A percentile compares a stretch with the other conserved stretches of the same genome.
phyloP scores from a whole-genome alignment of 2,329 filamentous ascomycete species.

The Nemania abortiva region DNA sequence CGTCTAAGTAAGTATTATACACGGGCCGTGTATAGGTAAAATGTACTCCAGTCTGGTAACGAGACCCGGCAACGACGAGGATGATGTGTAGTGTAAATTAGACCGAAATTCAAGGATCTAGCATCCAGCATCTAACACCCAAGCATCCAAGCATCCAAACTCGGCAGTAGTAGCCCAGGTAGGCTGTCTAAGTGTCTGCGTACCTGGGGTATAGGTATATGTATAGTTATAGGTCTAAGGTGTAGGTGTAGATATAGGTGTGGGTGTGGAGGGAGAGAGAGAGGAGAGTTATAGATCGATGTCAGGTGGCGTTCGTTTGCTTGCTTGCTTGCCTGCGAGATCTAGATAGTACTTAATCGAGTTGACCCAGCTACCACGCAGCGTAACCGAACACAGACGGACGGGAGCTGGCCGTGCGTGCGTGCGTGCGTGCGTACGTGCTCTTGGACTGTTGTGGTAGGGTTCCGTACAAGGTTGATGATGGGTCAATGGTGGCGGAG shows the following conservation, averaged over 20 bases:
- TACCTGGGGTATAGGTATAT: background rate
- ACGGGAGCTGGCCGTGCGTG: slow-evolving; percentile 2
- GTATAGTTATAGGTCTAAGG: background rate
- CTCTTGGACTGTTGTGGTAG: slow-evolving; percentile 5
- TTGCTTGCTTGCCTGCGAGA: slow-evolving; percentile 27
- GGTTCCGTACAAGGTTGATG: slow-evolving; percentile 18
- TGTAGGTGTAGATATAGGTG: slow-evolving; percentile 5
- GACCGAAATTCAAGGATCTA: slow-evolving; percentile 34
- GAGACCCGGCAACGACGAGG: slow-evolving; percentile 20
- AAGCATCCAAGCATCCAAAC: slow-evolving; percentile 21
- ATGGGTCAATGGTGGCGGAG: slow-evolving; percentile 18
- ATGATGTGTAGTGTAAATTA: slow-evolving; percentile 35
- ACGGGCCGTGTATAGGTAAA: slow-evolving; percentile 16
- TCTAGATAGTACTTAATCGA: slow-evolving; percentile 17
- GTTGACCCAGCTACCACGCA: slow-evolving; percentile 19
- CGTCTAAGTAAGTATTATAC: slow-evolving; percentile 18
- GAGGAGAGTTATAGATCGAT: slow-evolving; percentile 22
- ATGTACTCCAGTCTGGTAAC: slow-evolving; percentile 3
- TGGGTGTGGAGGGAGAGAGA: slow-evolving; percentile 2
- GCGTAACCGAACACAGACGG: slow-evolving; percentile 24
- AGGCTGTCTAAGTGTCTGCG: slow-evolving; percentile 19
- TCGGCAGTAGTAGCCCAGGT: slow-evolving; percentile 27
- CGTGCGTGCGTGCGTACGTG: background rate
- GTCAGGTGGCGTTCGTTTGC: slow-evolving; percentile 33
- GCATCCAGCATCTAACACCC: slow-evolving; percentile 23